Percentiles rank a stretch among this genome's conserved stretches.
These are phyloP conservation scores for Santalum album DNA, from an alignment of 164 flowering plant genomes.

Conservation along the genomic window DNA sequence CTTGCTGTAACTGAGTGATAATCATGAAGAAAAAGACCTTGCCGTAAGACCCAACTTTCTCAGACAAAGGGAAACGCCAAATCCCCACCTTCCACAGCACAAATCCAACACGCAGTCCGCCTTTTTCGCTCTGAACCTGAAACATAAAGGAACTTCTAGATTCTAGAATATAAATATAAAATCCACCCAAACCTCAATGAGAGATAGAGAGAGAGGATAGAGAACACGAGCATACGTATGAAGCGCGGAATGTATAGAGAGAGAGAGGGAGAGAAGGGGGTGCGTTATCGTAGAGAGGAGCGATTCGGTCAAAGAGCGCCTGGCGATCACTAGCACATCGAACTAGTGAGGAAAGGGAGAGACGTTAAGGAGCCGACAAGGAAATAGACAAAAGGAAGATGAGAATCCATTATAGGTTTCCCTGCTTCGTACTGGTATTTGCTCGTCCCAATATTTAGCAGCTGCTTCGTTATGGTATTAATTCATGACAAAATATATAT, in stretches of 20 bases:
- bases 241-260: too few species aligned
- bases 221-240: too few species aligned
- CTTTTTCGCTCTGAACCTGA: constrained; percentile 55
- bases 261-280: background rate
- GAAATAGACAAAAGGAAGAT: background rate
- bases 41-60: constrained; percentile 69
- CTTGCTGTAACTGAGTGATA: background rate
- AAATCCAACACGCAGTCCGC: constrained; percentile 79
- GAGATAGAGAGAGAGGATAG: background rate
- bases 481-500: too few species aligned
- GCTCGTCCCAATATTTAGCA: too few species aligned
- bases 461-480: too few species aligned
- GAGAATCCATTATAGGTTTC: background rate
- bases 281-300: constrained; percentile 84
- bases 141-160: background rate
- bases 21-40: constrained; percentile 35
- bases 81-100: constrained; percentile 98
- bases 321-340: constrained; percentile 56
- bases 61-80: constrained; percentile 80
- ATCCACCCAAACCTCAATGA: background rate
- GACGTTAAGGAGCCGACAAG: background rate
- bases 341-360: constrained; percentile 10
- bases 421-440: too few species aligned
- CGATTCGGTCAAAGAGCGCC: constrained; percentile 75
- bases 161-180: constrained; percentile 43